Conservation (phyloP, 345 rosid genomes). For the Eucalyptus albens region DNA sequence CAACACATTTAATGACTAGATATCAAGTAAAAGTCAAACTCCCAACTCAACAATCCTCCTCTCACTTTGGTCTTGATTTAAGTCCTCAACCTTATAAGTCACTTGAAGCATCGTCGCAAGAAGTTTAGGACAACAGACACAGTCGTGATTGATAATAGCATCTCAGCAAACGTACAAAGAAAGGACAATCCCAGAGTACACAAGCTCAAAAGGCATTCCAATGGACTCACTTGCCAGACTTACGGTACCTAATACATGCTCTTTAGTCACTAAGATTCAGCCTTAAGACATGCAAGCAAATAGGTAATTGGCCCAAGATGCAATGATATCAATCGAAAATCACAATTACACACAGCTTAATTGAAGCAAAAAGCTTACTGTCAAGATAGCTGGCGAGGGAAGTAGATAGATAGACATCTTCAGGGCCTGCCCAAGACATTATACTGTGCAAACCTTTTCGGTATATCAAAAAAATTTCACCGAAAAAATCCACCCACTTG, state of each 20-base stretch:
- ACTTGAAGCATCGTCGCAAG: not conserved
- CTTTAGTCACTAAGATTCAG: not conserved
- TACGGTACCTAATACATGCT: not conserved
- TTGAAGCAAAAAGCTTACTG: constrained; percentile 24
- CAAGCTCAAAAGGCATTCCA: not conserved
- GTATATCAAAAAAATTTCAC: constrained; percentile 12
- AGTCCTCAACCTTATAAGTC: not conserved
- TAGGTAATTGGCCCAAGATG: not conserved
- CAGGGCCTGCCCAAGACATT: constrained; percentile 85
- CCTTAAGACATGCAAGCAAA: not conserved
- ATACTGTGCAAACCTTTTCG: constrained; percentile 18
- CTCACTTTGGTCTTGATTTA: not conserved
- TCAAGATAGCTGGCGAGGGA: constrained; percentile 88
- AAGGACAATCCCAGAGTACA: not conserved
- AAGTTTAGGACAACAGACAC: not conserved
- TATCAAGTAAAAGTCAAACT: not conserved
- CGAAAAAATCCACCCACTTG: not conserved
- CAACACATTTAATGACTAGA: not conserved
- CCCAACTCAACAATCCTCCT: not conserved
- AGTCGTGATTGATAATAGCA: not conserved
- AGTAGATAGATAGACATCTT: constrained; percentile 77
- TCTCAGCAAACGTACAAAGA: not conserved
- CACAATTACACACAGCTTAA: not conserved
- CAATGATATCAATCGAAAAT: not conserved
- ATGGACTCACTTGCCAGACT: not conserved